Percentiles rank a stretch among this genome's conserved stretches.
These are phyloP conservation scores for Backusella westeae DNA, from an alignment of 192 early-diverging fungal genomes.

Conservation along the genomic window DNA sequence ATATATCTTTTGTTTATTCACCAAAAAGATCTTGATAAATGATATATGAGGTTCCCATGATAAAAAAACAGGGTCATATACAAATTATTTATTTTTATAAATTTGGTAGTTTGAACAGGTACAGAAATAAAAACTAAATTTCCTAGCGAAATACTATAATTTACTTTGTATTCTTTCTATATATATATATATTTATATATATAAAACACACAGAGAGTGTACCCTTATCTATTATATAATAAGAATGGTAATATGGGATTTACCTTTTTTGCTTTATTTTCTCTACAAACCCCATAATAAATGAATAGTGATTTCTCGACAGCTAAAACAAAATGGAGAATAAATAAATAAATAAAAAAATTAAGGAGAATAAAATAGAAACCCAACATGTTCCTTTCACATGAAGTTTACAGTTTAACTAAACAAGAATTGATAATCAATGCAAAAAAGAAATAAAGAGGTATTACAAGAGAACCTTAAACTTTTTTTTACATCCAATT, in stretches of 20 bases:
- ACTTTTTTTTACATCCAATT: not conserved
- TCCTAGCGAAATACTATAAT: no score
- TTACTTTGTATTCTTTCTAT: no score
- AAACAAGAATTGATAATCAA: not conserved
- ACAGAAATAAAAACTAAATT: no score
- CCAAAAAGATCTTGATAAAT: no score
- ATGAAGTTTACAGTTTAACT: slow-evolving; percentile 3
- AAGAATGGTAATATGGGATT: not conserved
- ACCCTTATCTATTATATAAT: no score
- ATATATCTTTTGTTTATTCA: not conserved
- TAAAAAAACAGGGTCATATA: no score
- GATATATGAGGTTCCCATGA: no score
- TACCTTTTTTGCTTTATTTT: not conserved
- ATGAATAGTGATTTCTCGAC: not conserved
- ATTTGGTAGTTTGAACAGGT: no score
- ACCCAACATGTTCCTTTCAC: slow-evolving; percentile 3
- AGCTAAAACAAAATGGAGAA: not conserved
- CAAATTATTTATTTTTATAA: no score
- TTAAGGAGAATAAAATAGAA: slow-evolving; percentile 1
- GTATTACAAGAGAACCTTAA: not conserved
- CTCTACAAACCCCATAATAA: not conserved
- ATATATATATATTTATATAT: no score
- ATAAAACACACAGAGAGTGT: no score
- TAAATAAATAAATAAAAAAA: not conserved
- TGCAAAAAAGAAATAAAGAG: not conserved